A percentile compares a stretch with the other conserved stretches of the same genome.
Conservation (phyloP, 2,329 filamentous ascomycete species). For the Stylonectria norvegica region DNA sequence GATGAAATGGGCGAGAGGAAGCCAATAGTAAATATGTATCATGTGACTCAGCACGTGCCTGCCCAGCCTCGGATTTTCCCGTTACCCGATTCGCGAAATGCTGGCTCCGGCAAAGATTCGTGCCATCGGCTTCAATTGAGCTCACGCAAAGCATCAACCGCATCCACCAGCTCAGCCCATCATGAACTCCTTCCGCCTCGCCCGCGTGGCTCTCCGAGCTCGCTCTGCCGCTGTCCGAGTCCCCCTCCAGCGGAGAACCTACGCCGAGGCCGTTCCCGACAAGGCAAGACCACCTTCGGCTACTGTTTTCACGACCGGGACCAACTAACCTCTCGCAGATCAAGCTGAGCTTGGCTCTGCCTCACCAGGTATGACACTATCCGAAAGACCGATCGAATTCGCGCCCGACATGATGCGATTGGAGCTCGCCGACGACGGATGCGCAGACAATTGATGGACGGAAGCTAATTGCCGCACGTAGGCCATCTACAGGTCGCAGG, state of each 20-base stretch:
- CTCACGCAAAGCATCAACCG: conserved; percentile 43
- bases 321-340: conserved; percentile 53
- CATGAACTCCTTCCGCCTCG: conserved; percentile 95
- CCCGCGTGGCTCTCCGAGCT: conserved; percentile 82
- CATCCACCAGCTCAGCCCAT: conserved; percentile 52
- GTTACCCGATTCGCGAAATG: conserved; percentile 39
- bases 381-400: conserved; percentile 17
- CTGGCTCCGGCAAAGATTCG: conserved; percentile 46
- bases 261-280: conserved; percentile 83
- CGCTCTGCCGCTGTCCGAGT: conserved; percentile 73
- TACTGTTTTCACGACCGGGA: conserved; percentile 20
- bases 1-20: no score
- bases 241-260: conserved; percentile 80
- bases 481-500: conserved; percentile 67
- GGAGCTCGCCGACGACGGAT: conserved; percentile 17
- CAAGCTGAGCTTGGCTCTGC: conserved; percentile 95
- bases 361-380: conserved; percentile 81
- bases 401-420: conserved; percentile 29
- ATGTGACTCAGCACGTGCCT: conserved; percentile 34
- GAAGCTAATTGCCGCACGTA: conserved; percentile 55
- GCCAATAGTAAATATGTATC: no score
- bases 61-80: conserved; percentile 36
- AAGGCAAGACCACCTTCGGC: conserved; percentile 53
- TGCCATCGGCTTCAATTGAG: conserved; percentile 42
- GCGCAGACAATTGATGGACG: conserved; percentile 26